Base-by-base conservation (phyloP, 1,139 yeast genomes). In the Groenewaldozyma auringiensis region DNA sequence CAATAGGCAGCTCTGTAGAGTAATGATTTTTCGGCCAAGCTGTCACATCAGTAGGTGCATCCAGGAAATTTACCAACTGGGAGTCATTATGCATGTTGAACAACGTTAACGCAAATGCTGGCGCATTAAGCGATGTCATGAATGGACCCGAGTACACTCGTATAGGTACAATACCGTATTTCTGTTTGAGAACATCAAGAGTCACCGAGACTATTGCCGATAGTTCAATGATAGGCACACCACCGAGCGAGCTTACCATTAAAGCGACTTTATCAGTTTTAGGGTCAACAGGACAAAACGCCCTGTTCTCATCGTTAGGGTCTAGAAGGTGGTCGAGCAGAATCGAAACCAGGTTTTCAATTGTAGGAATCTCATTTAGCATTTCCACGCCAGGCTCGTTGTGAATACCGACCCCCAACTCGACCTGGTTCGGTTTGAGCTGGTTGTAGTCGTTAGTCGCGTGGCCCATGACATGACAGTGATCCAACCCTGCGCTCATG, bases 321-420 rank as follows among this genome's bases (percentile, higher is more conserved):
- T 69, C 71, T 40, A 75, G 60, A 40, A 75, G 55, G 44, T 65
- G 58, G 20, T 59, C 55, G 45, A 74, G 63, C 56, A 75, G 57
- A n/a, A 59, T 54, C 18, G 59, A 53, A 41, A 75, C 62, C 46
- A 75, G 62, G 14, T 64, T 68, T 35, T 69, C 72, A 45, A 71
- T 66, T 1, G 67, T 58, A 9, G 79, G 80, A 44, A 75, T 64
- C 25, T 51, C 46, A 3, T 53, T 50, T 6, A 55, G 50, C 18
- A 47, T 40, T 37, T 63, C 57, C 31, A 71, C 73, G 14, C 79
- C 79, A 1, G 78, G 78, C 54, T 75, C 79, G 50, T 75, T 75
- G 55, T 75, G 79, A 46, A 75, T 74, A 2, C 79, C 79, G 50
- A 75, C 64, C 2, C 79, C 79, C 41, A 75, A 64, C 47, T 75